Conservation (phyloP, 164 flowering plant species). For the Nymphaea colorata region DNA sequence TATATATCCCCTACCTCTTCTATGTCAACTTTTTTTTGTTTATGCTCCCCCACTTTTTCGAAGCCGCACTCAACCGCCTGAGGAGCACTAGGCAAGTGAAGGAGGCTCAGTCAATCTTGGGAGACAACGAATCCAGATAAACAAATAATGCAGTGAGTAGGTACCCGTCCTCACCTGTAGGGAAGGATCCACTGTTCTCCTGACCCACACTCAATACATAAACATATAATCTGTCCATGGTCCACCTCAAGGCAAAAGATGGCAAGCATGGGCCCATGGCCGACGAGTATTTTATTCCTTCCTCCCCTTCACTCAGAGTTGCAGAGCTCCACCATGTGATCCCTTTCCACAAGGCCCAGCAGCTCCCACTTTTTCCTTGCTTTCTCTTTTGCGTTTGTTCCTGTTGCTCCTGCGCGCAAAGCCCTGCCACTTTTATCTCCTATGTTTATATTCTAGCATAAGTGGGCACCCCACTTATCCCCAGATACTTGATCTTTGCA, state of each 20-base stretch:
- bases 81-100: not conserved
- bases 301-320: not conserved
- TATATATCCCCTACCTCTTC: too few species aligned
- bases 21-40: slow-evolving; percentile 2
- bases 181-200: not conserved
- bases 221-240: not conserved
- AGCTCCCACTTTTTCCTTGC: not conserved
- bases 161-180: not conserved
- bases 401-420: not conserved
- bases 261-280: not conserved
- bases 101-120: slow-evolving; percentile 3
- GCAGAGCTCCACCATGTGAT: slow-evolving; percentile 2
- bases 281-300: slow-evolving; percentile 1
- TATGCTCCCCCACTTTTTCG: slow-evolving; percentile 2
- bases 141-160: not conserved
- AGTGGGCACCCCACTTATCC: slow-evolving; percentile 8
- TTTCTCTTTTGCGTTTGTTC: not conserved
- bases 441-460: slow-evolving; percentile 6
- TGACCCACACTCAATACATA: not conserved
- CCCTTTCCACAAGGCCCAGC: not conserved
- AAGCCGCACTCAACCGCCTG: slow-evolving; percentile 7
- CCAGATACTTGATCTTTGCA: not conserved
- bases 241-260: not conserved
- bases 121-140: slow-evolving; percentile 5
- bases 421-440: not conserved